Base-by-base conservation (phyloP, 305 asterid genomes). In the Fraxinus sp. region DNA sequence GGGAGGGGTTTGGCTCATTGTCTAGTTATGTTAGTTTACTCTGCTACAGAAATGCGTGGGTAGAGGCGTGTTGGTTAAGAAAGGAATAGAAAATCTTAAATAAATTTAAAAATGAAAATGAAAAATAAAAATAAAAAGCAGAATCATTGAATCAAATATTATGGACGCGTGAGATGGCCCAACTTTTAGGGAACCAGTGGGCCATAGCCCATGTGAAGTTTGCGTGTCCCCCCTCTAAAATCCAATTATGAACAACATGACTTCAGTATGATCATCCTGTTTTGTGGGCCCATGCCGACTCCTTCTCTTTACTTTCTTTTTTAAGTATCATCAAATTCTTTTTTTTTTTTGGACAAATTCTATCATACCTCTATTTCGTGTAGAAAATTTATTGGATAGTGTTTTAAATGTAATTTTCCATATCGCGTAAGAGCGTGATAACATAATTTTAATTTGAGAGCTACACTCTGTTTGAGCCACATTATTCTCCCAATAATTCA, bases 131-230 rank as follows among this genome's bases (percentile, higher is more conserved):
- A 0, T 8, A 26, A 66, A 8, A 66, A 66, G 30, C 33, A 64
- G 33, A 64, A 7, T 64, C 14, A 24, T 20, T 22, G 9, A 64
- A 64, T 64, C 20, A 64, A 10, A 64, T 30, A 64, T 64, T 66
- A 66, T 66, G 35, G 76, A 74, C 84, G 71, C 78, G 86, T 86
- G 86, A 84, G 76, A 64, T 83, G 86, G 80, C 86, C 78, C 84
- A 79, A 82, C 82, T 80, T 84, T 83, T 26, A 75, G 87, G 84
- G 85, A 82, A 80, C 86, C 75, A 79, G 91, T 89, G 89, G 90
- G 90, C 73, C 91, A 87, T 74, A 70, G 44, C 74, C 85, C 89
- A 88, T 86, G 90, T 86, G 88, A 77, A 73, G 79, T 77, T 84
- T 78, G 39, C 80, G 82, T 82, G 68, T 78, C 6, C 70, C 71